phyloP scores from a whole-genome alignment of 306 rosid genomes.

The Amphicarpaea edgeworthii region DNA sequence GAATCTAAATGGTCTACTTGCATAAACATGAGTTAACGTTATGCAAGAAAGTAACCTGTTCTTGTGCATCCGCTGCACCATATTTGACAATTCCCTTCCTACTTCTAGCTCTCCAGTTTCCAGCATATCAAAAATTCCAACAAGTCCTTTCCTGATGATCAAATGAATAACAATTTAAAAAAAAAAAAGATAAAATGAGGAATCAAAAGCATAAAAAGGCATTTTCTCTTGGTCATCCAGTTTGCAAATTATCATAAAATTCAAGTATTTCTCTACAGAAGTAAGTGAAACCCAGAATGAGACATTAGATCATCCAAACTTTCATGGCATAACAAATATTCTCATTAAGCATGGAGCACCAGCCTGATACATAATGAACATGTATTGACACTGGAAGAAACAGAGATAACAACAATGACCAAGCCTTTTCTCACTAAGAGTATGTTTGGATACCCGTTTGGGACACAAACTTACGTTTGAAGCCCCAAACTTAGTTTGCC shows the following conservation, averaged over 20 bases:
- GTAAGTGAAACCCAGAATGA: conserved; percentile 23
- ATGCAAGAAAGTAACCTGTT: conserved; percentile 63
- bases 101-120: conserved; percentile 69
- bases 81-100: conserved; percentile 60
- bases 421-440: neutral
- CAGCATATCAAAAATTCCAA: conserved; percentile 76
- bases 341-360: neutral
- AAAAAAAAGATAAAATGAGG: neutral
- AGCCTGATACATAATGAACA: neutral
- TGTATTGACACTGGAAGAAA: conserved; percentile 27
- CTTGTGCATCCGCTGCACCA: conserved; percentile 74
- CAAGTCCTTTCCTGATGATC: conserved; percentile 81
- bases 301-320: conserved; percentile 11
- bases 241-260: conserved; percentile 6
- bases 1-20: conserved; percentile 24
- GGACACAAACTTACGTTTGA: too few species aligned
- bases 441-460: too few species aligned
- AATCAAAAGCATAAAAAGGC: conserved; percentile 5
- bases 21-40: conserved; percentile 12
- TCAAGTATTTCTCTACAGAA: conserved; percentile 29
- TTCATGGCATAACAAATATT: neutral
- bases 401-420: neutral
- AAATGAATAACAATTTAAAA: conserved; percentile 38
- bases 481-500: too few species aligned
- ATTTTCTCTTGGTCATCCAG: conserved; percentile 20